A percentile compares a stretch with the other conserved stretches of the same genome.
Evolutionary conservation across 495 filamentous ascomycete genomes (phyloP).

Genomic region (Opeltia flavorubescens): DNA sequence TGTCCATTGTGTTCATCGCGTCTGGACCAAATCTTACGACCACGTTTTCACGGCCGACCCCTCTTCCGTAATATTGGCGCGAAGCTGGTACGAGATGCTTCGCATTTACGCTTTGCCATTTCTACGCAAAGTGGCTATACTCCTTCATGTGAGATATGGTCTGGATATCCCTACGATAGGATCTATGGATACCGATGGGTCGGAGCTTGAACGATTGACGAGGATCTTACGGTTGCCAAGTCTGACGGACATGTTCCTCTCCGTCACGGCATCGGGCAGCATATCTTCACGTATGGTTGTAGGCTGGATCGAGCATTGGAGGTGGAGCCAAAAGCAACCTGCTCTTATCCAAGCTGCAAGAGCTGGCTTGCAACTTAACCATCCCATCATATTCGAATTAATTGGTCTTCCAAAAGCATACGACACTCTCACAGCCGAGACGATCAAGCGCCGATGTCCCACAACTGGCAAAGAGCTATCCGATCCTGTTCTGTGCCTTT

Average conservation of each 20-base stretch:
- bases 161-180: slow-evolving; percentile 72
- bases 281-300: slow-evolving; percentile 40
- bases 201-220: slow-evolving; percentile 75
- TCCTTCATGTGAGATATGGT: slow-evolving; percentile 78
- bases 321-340: slow-evolving; percentile 9
- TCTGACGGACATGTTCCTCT: slow-evolving; percentile 61
- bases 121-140: slow-evolving; percentile 68
- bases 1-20: neutral
- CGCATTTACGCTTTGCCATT: slow-evolving; percentile 79
- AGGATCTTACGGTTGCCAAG: slow-evolving; percentile 58
- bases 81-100: slow-evolving; percentile 19
- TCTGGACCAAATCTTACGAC: neutral
- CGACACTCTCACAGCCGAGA: slow-evolving; percentile 85
- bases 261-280: slow-evolving; percentile 19
- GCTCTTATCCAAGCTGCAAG: neutral
- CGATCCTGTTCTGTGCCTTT: slow-evolving; percentile 83
- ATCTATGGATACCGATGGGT: slow-evolving; percentile 44
- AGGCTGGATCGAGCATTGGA: slow-evolving; percentile 67
- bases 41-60: neutral
- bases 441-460: slow-evolving; percentile 70
- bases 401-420: slow-evolving; percentile 84
- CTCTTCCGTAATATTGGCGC: neutral
- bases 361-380: slow-evolving; percentile 37
- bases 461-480: slow-evolving; percentile 79
- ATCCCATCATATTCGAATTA: slow-evolving; percentile 87